These are phyloP conservation scores for Schizonepeta tenuifolia DNA, from an alignment of 257 asterid species.

Conservation along the genomic window DNA sequence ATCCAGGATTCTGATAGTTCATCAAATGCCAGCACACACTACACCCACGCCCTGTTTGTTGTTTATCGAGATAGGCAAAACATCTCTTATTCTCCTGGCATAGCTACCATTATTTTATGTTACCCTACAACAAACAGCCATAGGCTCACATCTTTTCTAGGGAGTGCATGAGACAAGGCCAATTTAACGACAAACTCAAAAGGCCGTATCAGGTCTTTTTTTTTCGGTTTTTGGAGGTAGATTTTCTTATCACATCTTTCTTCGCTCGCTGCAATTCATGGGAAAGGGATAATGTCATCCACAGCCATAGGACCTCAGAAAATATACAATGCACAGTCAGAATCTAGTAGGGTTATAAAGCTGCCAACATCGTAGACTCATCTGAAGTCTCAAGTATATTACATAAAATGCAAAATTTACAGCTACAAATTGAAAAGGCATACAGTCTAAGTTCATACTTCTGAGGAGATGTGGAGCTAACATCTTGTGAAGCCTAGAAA, in stretches of 20 bases:
- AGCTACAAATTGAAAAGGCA: slow-evolving; percentile 32
- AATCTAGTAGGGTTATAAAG: not conserved
- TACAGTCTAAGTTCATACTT: slow-evolving; percentile 61
- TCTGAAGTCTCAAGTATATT: not conserved
- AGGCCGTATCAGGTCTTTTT: slow-evolving; percentile 7
- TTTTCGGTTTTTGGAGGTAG: not conserved
- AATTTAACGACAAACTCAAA: slow-evolving; percentile 33
- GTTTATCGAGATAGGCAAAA: slow-evolving; percentile 21
- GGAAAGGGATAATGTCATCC: not conserved
- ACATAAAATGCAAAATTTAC: slow-evolving; percentile 15
- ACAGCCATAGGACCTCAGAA: not conserved
- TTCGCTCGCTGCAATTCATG: not conserved
- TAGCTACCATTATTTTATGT: slow-evolving; percentile 3
- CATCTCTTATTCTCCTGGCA: slow-evolving; percentile 24
- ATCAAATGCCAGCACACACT: slow-evolving; percentile 29
- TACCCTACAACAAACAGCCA: slow-evolving; percentile 15
- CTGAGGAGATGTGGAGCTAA: slow-evolving; percentile 97
- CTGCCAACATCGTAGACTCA: not conserved
- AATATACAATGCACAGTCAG: not conserved
- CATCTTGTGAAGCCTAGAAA: slow-evolving; percentile 97
- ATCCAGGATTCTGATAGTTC: slow-evolving; percentile 10
- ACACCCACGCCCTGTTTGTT: slow-evolving; percentile 14
- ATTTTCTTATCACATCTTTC: not conserved
- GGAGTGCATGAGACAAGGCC: not conserved
- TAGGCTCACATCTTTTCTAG: not conserved